These are phyloP conservation scores for cucumber (Cucumis sativus) DNA, from an alignment of 306 rosid genomes.

Conservation along the genomic window Cucumber_9930_V3 NC_026660.2:15489001-15489500, in stretches of 20 bases:
- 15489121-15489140: constrained; percentile 53
- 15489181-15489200: constrained; percentile 12
- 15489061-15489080: constrained; percentile 47
- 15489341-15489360: constrained; percentile 58
- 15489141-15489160: constrained; percentile 54
- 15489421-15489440: constrained; percentile 60
- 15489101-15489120: constrained; percentile 47
- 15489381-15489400: background rate
- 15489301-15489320: constrained; percentile 29
- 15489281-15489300: constrained; percentile 26
- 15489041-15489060: constrained; percentile 42
- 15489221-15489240: constrained; percentile 21
- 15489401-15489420: background rate
- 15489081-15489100: constrained; percentile 36
- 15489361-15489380: background rate
- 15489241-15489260: constrained; percentile 80
- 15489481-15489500: constrained; percentile 82
- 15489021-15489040: constrained; percentile 15
- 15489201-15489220: constrained; percentile 15
- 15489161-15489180: constrained; percentile 53
- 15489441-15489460: constrained; percentile 76
- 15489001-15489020: constrained; percentile 39
- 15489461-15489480: constrained; percentile 64
- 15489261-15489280: constrained; percentile 53
- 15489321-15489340: constrained; percentile 46